Evolutionary conservation across 768 basidiomycete species (phyloP).

Genomic region (Suillus placidus): DNA sequence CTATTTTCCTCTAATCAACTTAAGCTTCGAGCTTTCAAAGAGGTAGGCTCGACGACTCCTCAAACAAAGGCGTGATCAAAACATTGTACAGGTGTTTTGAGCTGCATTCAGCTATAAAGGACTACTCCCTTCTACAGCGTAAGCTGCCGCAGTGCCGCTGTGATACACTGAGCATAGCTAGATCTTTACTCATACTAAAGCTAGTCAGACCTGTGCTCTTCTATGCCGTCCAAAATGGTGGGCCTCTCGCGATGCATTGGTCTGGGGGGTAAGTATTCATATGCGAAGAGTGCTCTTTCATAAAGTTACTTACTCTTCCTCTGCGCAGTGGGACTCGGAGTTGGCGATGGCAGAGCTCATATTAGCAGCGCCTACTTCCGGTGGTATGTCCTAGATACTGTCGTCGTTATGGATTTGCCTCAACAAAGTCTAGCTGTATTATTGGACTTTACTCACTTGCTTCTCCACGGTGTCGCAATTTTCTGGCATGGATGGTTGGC

Average conservation of each 20-base stretch:
- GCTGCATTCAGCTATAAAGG: constrained; percentile 35
- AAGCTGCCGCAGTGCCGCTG: too few species aligned
- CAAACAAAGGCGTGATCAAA: not conserved
- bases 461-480: constrained; percentile 44
- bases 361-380: constrained; percentile 72
- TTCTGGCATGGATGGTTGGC: constrained; percentile 57
- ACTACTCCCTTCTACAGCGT: constrained; percentile 25
- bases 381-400: constrained; percentile 44
- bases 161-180: too few species aligned
- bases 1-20: too few species aligned
- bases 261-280: constrained; percentile 16
- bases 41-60: constrained; percentile 3
- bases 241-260: constrained; percentile 13
- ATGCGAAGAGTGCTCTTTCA: not conserved
- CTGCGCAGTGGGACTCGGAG: too few species aligned
- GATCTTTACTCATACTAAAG: too few species aligned
- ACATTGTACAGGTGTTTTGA: constrained; percentile 26
- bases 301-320: not conserved
- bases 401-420: not conserved
- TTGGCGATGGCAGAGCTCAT: constrained; percentile 73
- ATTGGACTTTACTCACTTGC: constrained; percentile 53
- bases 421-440: constrained; percentile 41
- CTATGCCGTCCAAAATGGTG: constrained; percentile 14
- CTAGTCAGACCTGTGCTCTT: constrained; percentile 12
- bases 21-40: too few species aligned